Evolutionary conservation across 495 filamentous ascomycete species (phyloP).

Genomic region (Talaromyces trachyspermus): DNA sequence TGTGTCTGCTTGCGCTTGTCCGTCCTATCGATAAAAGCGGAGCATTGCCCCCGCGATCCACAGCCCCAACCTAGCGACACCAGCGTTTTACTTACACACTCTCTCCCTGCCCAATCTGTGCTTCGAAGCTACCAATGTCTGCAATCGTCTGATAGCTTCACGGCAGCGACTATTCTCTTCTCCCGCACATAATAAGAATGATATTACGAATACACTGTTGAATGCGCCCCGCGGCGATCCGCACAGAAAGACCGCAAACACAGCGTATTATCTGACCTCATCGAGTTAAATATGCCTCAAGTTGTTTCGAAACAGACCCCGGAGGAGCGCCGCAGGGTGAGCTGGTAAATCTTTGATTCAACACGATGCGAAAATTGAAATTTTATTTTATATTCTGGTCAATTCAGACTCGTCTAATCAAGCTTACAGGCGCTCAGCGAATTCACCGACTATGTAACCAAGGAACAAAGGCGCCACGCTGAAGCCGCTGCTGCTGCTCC

Average conservation of each 20-base stretch:
- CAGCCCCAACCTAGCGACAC: no score
- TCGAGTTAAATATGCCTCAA: constrained; percentile 23
- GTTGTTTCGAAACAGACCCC: constrained; percentile 49
- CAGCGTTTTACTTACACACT: no score
- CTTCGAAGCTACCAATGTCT: constrained; percentile 1
- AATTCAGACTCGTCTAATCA: no score
- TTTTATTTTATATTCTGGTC: not conserved
- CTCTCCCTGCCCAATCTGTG: no score
- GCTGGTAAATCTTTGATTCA: constrained; percentile 57
- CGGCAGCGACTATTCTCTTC: not conserved
- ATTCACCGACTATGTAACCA: constrained; percentile 95
- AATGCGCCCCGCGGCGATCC: constrained; percentile 26
- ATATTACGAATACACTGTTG: constrained; percentile 40
- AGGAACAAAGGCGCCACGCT: constrained; percentile 72
- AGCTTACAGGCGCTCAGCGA: constrained; percentile 89
- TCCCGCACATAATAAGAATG: constrained; percentile 19
- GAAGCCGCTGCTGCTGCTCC: constrained; percentile 32
- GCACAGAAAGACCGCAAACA: no score
- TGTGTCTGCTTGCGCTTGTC: no score
- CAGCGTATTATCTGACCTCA: constrained; percentile 7
- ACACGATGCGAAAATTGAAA: no score
- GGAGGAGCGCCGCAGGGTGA: constrained; percentile 82
- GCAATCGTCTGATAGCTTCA: not conserved
- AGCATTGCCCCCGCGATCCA: constrained; percentile 4
- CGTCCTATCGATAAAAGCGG: constrained; percentile 8